phyloP scores from a whole-genome alignment of 108 stramenopile species.

The Skeletonema marinoi region DNA sequence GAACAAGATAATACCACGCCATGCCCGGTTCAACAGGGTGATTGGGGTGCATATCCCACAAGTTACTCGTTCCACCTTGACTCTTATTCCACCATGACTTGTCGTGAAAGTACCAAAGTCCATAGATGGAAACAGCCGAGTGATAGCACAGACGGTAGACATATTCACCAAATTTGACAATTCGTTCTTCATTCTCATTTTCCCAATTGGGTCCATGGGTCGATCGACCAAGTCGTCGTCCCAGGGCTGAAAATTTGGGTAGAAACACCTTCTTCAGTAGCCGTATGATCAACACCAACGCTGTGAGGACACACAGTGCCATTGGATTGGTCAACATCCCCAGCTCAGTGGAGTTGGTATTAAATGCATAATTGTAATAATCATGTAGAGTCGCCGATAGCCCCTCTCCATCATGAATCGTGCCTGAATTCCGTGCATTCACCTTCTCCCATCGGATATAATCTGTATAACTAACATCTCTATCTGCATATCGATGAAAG shows the following conservation, averaged over 20 bases:
- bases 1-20: constrained; percentile 87
- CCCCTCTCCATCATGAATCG: neutral
- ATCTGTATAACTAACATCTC: constrained; percentile 19
- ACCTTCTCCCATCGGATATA: constrained; percentile 5
- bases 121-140: constrained; percentile 58
- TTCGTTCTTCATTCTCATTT: constrained; percentile 57
- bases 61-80: constrained; percentile 52
- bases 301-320: constrained; percentile 25
- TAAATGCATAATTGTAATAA: constrained; percentile 43
- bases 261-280: constrained; percentile 54
- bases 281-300: constrained; percentile 58
- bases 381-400: constrained; percentile 11
- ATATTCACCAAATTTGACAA: constrained; percentile 88
- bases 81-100: constrained; percentile 66
- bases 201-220: constrained; percentile 78
- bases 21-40: constrained; percentile 76
- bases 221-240: constrained; percentile 50
- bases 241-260: constrained; percentile 66
- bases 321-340: constrained; percentile 37
- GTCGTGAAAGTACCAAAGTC: constrained; percentile 64
- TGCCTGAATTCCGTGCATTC: neutral
- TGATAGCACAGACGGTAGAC: constrained; percentile 83
- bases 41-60: constrained; percentile 66
- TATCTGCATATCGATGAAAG: constrained; percentile 13
- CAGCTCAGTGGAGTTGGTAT: constrained; percentile 33